A percentile compares a stretch with the other conserved stretches of the same genome.
These are phyloP conservation scores for Bruguiera gymnorhiza DNA, from an alignment of 345 rosid species.

Conservation along the genomic window DNA sequence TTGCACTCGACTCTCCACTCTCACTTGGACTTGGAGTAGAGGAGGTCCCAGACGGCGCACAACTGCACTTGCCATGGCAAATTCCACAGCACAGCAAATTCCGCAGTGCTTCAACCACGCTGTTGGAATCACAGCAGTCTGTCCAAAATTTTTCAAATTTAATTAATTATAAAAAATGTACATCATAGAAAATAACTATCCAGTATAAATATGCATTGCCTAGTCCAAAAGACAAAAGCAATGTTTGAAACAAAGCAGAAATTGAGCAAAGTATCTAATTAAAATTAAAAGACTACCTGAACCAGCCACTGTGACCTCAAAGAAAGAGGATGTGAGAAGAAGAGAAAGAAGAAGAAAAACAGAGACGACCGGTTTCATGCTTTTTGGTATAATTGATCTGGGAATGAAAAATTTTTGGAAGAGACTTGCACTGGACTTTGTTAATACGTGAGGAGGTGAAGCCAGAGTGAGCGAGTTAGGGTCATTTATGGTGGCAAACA, in stretches of 20 bases:
- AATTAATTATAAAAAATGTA: no score
- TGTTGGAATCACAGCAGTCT: slow-evolving; percentile 19
- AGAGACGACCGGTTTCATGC: slow-evolving; percentile 35
- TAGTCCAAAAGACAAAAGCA: neutral
- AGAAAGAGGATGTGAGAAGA: slow-evolving; percentile 43
- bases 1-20: no score
- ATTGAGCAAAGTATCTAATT: neutral
- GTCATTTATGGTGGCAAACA: no score
- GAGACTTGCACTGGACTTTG: no score
- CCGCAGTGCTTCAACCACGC: slow-evolving; percentile 63
- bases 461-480: no score
- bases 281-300: slow-evolving; percentile 29
- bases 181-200: neutral
- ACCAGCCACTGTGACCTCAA: slow-evolving; percentile 44
- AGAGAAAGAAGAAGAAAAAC: slow-evolving; percentile 35
- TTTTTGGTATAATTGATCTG: neutral
- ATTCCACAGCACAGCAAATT: slow-evolving; percentile 63
- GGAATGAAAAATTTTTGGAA: no score
- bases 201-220: neutral
- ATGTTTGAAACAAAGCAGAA: neutral
- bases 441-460: no score
- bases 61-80: slow-evolving; percentile 65
- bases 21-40: slow-evolving; percentile 62
- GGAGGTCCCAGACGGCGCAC: slow-evolving; percentile 83
- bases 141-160: neutral